Percentiles rank a stretch among this genome's conserved stretches.
Evolutionary conservation across 1,139 yeast species (phyloP).

Genomic region (Waltiozyma solani): DNA sequence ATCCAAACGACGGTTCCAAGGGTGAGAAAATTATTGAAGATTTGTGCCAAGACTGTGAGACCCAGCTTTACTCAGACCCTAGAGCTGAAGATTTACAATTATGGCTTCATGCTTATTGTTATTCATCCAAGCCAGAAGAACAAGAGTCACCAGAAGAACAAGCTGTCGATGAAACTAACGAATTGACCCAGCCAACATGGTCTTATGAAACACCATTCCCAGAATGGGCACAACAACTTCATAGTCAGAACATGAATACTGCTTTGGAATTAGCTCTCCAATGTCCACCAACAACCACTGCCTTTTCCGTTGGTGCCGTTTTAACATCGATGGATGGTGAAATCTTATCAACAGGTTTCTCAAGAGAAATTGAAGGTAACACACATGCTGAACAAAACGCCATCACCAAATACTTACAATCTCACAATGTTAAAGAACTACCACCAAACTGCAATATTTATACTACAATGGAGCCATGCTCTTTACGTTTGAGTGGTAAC

Average conservation of each 20-base stretch:
- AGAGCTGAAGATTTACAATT: conserved; percentile 30
- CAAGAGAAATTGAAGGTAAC: conserved; percentile 88
- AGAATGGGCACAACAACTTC: conserved; percentile 63
- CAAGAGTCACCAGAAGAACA: conserved; percentile 50
- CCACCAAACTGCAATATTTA: conserved; percentile 78
- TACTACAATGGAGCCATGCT: conserved; percentile 98
- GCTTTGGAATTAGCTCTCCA: conserved; percentile 74
- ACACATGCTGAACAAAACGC: conserved; percentile 99
- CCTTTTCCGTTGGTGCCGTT: conserved; percentile 91
- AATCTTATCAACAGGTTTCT: conserved; percentile 70
- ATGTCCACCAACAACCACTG: conserved; percentile 78
- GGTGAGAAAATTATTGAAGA: conserved; percentile 25
- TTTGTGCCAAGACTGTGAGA: conserved; percentile 37
- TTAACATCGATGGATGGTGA: conserved; percentile 51
- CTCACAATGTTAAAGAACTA: conserved; percentile 31
- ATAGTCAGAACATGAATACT: conserved; percentile 45
- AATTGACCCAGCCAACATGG: conserved; percentile 36
- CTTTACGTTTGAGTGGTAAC: conserved; percentile 82
- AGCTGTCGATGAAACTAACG: not conserved
- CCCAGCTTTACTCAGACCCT: conserved; percentile 30
- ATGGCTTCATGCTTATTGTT: conserved; percentile 51
- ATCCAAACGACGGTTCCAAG: conserved; percentile 39
- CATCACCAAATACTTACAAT: conserved; percentile 53
- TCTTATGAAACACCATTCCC: conserved; percentile 73
- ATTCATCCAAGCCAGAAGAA: conserved; percentile 25